Conservation (phyloP, 2,329 filamentous ascomycete genomes). For the Geosmithia putterillii region DNA sequence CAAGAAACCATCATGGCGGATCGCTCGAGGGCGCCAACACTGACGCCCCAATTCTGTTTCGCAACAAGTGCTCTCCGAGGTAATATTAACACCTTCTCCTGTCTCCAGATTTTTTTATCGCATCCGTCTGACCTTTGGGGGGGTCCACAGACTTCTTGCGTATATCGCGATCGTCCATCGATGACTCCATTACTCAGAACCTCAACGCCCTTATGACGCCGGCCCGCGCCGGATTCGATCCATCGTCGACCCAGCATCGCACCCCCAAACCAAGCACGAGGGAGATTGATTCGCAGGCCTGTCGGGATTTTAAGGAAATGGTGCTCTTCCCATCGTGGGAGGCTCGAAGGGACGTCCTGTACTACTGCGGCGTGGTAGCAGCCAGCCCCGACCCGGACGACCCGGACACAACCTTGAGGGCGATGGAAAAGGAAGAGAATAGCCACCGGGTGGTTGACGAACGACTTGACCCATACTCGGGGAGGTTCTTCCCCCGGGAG, state of each 20-base stretch:
- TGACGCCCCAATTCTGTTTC: conserved; percentile 71
- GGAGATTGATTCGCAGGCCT: conserved; percentile 49
- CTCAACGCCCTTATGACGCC: conserved; percentile 82
- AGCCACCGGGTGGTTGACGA: conserved; percentile 72
- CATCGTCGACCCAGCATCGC: conserved; percentile 58
- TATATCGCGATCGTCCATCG: conserved; percentile 69
- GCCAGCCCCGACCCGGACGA: conserved; percentile 80
- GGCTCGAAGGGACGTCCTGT: conserved; percentile 66
- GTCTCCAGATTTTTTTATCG: background rate
- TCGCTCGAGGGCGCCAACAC: conserved; percentile 30
- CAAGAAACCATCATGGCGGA: conserved; percentile 35
- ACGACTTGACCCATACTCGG: conserved; percentile 82
- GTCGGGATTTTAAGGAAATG: conserved; percentile 59
- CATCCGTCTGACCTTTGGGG: background rate
- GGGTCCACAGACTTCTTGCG: conserved; percentile 68
- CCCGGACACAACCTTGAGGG: conserved; percentile 58
- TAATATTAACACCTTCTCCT: conserved; percentile 16
- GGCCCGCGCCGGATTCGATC: conserved; percentile 60
- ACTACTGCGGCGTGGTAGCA: conserved; percentile 81
- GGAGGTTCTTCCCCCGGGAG: conserved; percentile 68
- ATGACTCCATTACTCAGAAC: conserved; percentile 88
- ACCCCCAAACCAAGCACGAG: conserved; percentile 34
- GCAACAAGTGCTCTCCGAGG: conserved; percentile 57
- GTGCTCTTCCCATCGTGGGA: conserved; percentile 88
- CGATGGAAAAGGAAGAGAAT: conserved; percentile 58